phyloP scores from a whole-genome alignment of 345 rosid species.

The Melastoma malabathricum region DNA sequence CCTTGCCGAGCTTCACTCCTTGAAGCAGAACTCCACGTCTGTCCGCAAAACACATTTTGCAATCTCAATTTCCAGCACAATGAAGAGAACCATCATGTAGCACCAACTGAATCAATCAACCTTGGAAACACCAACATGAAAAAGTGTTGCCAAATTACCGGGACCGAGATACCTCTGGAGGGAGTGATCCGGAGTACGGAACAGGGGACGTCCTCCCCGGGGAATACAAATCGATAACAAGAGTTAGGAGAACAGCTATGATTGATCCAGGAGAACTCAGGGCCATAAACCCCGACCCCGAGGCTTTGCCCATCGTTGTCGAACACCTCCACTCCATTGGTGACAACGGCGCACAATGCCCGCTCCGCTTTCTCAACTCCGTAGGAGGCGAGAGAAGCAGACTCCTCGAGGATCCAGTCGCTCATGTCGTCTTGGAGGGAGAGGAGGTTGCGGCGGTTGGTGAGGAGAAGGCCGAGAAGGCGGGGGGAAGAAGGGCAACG shows the following conservation, averaged over 20 bases:
- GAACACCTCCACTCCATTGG: conserved; percentile 77
- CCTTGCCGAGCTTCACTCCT: too few relatives aligned
- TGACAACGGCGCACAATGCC: conserved; percentile 44
- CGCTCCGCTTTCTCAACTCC: conserved; percentile 25
- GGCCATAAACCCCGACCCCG: conserved; percentile 53
- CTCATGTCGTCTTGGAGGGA: conserved; percentile 5
- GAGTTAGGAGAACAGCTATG: conserved; percentile 83
- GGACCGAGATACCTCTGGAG: conserved; percentile 2
- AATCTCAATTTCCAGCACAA: too few relatives aligned
- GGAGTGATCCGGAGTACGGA: conserved; percentile 20
- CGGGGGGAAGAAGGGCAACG: conserved; percentile 18
- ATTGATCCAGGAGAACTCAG: conserved; percentile 72
- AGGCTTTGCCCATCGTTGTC: conserved; percentile 35
- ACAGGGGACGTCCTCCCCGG: conserved; percentile 5
- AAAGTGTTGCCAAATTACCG: too few relatives aligned
- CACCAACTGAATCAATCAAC: too few relatives aligned
- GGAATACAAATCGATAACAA: conserved; percentile 44
- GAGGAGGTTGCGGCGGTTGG: conserved; percentile 36
- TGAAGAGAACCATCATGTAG: too few relatives aligned
- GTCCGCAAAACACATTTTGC: too few relatives aligned
- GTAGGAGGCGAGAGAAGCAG: conserved; percentile 21
- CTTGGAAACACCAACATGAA: too few relatives aligned
- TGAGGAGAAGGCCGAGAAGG: conserved; percentile 44
- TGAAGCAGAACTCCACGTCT: too few relatives aligned
- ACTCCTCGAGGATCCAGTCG: conserved; percentile 20